phyloP scores from a whole-genome alignment of 345 rosid genomes.

The Punica granatum region DNA sequence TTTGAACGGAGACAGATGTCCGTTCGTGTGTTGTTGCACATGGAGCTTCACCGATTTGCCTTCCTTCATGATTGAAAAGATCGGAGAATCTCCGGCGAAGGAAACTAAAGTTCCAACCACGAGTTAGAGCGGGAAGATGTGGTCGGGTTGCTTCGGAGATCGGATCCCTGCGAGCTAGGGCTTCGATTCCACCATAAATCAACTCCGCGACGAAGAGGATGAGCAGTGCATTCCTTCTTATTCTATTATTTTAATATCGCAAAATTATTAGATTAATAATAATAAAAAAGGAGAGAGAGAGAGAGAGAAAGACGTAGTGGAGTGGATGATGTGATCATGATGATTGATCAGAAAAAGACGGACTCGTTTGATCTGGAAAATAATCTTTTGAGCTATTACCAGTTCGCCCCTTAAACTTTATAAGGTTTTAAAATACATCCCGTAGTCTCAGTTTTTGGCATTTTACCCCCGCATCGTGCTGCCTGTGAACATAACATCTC shows the following conservation, averaged over 20 bases:
- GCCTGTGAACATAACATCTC: no score
- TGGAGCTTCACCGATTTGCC: constrained; percentile 39
- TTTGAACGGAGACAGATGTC: constrained; percentile 62
- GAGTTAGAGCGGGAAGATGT: not conserved
- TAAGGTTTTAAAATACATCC: no score
- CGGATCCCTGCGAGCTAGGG: not conserved
- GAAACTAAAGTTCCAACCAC: not conserved
- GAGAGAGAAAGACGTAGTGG: not conserved
- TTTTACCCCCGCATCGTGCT: no score
- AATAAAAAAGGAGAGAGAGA: not conserved
- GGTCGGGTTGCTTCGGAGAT: not conserved
- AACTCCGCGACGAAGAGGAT: not conserved
- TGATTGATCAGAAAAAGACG: not conserved
- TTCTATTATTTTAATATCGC: not conserved
- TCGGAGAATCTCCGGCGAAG: not conserved
- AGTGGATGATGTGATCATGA: no score
- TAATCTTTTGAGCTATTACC: no score
- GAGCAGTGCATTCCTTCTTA: not conserved
- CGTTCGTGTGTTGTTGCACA: constrained; percentile 46
- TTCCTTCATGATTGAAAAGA: constrained; percentile 43
- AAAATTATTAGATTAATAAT: not conserved
- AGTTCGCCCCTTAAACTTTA: no score
- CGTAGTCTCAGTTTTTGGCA: no score
- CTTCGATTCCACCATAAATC: constrained; percentile 1
- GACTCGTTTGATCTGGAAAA: no score